Evolutionary conservation across 2,329 filamentous ascomycete genomes (phyloP), one percentile per base, ranked within the genome.

Genomic region (Aspergillus chevalieri): DNA sequence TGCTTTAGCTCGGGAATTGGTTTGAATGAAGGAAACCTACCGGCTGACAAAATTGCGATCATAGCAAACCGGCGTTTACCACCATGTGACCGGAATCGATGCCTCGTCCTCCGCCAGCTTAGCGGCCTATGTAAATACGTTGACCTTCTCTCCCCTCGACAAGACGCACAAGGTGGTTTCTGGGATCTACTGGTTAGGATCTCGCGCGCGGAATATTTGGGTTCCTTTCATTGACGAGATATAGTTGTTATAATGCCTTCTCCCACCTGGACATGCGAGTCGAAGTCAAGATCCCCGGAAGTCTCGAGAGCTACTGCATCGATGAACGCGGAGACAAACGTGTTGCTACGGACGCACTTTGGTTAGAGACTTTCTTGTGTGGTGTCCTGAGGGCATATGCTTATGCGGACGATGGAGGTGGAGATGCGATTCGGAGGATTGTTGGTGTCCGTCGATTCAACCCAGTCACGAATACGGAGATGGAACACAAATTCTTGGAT

Each of bases 211-310:
- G 22, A 17, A 39, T 12, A 17, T 19, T 6, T n/a, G 5, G 17
- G 45, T 19, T 24, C n/a, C 22, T 44, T 3, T n/a, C 44, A 49
- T 52, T 64, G 49, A 60, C 53, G 6, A 47, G 17, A 51, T 46
- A n/a, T 63, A 82, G 79, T 74, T 98, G 93, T 73, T 98, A 98
- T 79, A 98, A 98, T 88, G 93, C 93, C 57, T 96, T 98, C 71
- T 97, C 93, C 4, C 83, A 94, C 56, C 80, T 97, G 47, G 93
- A 98, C 65, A 98, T 98, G 93, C 89, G 93, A 53, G 92, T 98
- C 10, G 91, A 97, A 65, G 92, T 98, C 52, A 92, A 91, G 57
- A 97, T 98, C 56, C 93, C 93, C 15, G 93, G 93, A 52, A 93
- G 88, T 8, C 89, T 98, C 47, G 92, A 98, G 69, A 94, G 89